These are phyloP conservation scores for Stramenopiles sp. DNA, from an alignment of 352 stramenopile genomes.

Conservation along the genomic window DNA sequence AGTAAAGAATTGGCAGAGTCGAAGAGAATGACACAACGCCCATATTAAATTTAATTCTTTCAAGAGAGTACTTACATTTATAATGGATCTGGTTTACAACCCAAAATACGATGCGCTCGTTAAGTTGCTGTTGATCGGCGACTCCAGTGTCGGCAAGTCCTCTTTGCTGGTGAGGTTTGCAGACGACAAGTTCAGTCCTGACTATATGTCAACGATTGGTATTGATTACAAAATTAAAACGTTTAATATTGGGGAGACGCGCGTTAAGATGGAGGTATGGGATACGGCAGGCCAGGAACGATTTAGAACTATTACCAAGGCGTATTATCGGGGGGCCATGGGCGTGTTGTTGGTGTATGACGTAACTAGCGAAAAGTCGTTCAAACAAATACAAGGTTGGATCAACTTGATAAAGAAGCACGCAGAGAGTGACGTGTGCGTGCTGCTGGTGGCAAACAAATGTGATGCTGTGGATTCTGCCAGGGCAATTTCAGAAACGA, in stretches of 20 bases:
- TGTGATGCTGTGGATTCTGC: not conserved
- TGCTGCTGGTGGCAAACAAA: not conserved
- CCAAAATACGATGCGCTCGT: slow-evolving; percentile 28
- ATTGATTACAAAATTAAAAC: slow-evolving; percentile 66
- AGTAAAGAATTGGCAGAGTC: no score
- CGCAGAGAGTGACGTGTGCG: not conserved
- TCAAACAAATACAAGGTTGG: slow-evolving; percentile 41
- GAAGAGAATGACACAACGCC: no score
- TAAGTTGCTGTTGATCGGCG: slow-evolving; percentile 61
- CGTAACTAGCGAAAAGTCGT: slow-evolving; percentile 58
- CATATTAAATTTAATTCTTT: no score
- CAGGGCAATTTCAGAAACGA: not conserved
- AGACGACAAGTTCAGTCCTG: slow-evolving; percentile 57
- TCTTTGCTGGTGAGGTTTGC: slow-evolving; percentile 61
- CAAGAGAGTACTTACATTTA: no score
- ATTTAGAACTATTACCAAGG: slow-evolving; percentile 67
- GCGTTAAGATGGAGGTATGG: slow-evolving; percentile 64
- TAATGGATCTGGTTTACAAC: slow-evolving; percentile 24
- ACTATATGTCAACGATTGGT: slow-evolving; percentile 49
- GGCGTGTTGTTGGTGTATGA: slow-evolving; percentile 74
- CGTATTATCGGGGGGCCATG: slow-evolving; percentile 68
- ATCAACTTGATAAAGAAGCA: slow-evolving; percentile 10
- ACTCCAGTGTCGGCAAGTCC: slow-evolving; percentile 59
- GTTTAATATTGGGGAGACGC: slow-evolving; percentile 47
- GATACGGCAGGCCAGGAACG: slow-evolving; percentile 62